Evolutionary conservation across 495 filamentous ascomycete species (phyloP), one percentile per base, ranked within the genome.

Genomic region (Hypoxylon rickii): DNA sequence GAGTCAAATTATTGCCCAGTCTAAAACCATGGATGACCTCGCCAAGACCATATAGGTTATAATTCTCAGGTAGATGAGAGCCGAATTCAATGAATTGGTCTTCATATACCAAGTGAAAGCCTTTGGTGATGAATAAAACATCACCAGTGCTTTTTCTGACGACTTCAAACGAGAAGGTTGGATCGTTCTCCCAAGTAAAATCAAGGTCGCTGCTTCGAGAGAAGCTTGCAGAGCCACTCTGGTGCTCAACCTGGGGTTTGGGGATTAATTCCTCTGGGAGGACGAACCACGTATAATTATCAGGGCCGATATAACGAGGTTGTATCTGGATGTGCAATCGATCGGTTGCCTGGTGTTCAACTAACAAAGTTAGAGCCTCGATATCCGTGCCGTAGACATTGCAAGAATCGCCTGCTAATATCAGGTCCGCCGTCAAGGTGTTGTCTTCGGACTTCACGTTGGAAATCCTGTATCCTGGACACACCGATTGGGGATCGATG

Each of bases 41-140:
- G 11, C 91, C 91, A 7, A 96, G 74, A 2, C 91, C 91, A 61
- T 96, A 96, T 5, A 96, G 71, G 54, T 89, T 85, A 10, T 90
- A 89, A 40, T 85, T 76, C 18, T 85, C 75, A 1, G 89, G 90
- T 5, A 94, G 75, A 52, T 77, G 72, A 6, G 88, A 92, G 11
- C 78, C 81, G 26, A 96, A 81, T 11, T 89, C 85, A 36, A 94
- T 74, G 64, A 92, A 96, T 70, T 96, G 90, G 34, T 83, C 79
- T 67, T 96, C 86, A 58, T 89, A 96, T 13, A 96, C 74, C 15
- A 96, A 74, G 13, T 76, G 64, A 7, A 75, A 79, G 0, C 79
- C 87, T n/a, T 82, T 74, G 2, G 89, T 90, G 20, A 87, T 82
- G 61, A 96, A 95, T 1, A 96, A 76, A 3, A 83, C 76, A 62